phyloP scores from a whole-genome alignment of 73 alveolate species.

The Halteria grandinella region DNA sequence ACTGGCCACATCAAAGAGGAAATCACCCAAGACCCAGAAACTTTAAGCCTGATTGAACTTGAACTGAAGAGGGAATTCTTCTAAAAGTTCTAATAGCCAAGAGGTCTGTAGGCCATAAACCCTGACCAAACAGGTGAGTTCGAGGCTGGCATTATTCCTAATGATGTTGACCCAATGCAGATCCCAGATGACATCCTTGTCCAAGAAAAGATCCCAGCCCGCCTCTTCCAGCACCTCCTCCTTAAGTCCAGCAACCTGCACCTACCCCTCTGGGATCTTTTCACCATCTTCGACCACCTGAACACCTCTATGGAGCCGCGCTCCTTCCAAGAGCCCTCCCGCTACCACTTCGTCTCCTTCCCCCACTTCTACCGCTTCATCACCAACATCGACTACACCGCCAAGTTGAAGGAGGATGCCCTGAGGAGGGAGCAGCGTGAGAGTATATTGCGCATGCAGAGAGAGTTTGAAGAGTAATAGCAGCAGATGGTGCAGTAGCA shows the following conservation, averaged over 20 bases:
- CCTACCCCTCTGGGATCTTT: slow-evolving; percentile 45
- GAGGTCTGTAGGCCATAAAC: too few species aligned
- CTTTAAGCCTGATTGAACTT: background rate
- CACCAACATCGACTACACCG: slow-evolving; percentile 27
- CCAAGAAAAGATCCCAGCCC: slow-evolving; percentile 45
- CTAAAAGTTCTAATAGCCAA: too few species aligned
- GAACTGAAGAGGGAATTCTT: slow-evolving; percentile 26
- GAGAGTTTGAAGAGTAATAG: background rate
- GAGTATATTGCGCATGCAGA: too few species aligned
- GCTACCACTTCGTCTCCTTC: slow-evolving; percentile 41
- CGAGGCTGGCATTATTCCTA: slow-evolving; percentile 13
- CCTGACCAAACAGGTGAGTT: slow-evolving; percentile 21
- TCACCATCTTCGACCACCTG: slow-evolving; percentile 48
- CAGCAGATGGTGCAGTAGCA: slow-evolving; percentile 19
- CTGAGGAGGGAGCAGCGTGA: background rate
- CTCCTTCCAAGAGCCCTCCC: slow-evolving; percentile 33
- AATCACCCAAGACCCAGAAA: slow-evolving; percentile 7
- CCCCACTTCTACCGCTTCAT: slow-evolving; percentile 22
- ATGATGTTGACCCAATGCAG: too few species aligned
- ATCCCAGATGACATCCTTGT: slow-evolving; percentile 25
- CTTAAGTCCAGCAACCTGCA: slow-evolving; percentile 20
- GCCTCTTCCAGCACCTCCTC: slow-evolving; percentile 29
- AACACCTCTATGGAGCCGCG: slow-evolving; percentile 19
- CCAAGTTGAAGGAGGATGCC: background rate
- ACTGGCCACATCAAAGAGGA: slow-evolving; percentile 13